Conservation (phyloP, 306 rosid genomes). For the Rosa lucieae region DNA sequence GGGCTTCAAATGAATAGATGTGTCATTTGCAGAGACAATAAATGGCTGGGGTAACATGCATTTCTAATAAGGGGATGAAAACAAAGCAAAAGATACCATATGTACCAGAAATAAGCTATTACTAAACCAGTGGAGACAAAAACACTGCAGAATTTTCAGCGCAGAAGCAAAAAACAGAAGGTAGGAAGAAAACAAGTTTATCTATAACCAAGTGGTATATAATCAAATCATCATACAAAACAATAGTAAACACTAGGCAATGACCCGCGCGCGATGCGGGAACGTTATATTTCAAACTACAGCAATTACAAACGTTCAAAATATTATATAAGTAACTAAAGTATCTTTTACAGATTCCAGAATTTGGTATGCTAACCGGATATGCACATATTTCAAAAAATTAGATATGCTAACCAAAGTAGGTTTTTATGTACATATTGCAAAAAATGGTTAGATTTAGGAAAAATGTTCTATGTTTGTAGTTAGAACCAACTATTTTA, state of each 20-base stretch:
- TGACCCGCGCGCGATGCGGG: no score
- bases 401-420: no score
- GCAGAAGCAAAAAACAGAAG: conserved; percentile 12
- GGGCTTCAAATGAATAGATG: conserved; percentile 6
- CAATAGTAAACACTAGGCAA: not conserved
- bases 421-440: no score
- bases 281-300: no score
- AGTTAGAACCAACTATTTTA: no score
- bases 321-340: no score
- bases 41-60: conserved; percentile 22
- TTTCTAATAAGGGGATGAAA: not conserved
- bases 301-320: no score
- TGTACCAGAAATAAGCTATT: conserved; percentile 23
- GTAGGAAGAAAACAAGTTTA: conserved; percentile 18
- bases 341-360: no score
- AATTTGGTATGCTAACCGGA: no score
- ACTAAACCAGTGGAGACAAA: conserved; percentile 21
- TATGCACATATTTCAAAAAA: no score
- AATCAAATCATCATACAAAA: not conserved
- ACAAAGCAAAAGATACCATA: conserved; percentile 20
- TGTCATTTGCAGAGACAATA: conserved; percentile 6
- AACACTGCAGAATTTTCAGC: conserved; percentile 17
- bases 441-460: no score
- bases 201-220: not conserved
- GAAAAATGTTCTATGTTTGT: no score